These are phyloP conservation scores for Allium cepa DNA, from an alignment of 106 monocot species.

Conservation along the genomic window DNA sequence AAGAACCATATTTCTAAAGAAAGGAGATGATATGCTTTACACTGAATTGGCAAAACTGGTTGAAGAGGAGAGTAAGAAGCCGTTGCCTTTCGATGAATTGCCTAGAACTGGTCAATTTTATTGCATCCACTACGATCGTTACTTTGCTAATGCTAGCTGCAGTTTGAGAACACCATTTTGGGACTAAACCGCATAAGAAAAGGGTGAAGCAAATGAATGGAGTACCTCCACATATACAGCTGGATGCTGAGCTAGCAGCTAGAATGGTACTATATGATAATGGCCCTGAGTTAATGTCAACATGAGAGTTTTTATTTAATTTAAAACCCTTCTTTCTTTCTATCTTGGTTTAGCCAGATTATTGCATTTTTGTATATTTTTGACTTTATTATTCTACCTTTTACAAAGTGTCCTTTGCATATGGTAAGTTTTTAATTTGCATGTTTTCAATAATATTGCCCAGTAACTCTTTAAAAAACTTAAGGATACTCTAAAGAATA, in stretches of 20 bases:
- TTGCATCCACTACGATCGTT: constrained; percentile 71
- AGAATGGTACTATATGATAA: constrained; percentile 91
- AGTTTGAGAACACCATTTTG: too few relatives aligned
- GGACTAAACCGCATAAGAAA: too few relatives aligned
- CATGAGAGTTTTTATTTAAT: constrained; percentile 7
- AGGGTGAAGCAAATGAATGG: too few relatives aligned
- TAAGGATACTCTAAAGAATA: too few relatives aligned
- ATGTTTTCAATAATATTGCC: too few relatives aligned
- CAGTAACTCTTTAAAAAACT: too few relatives aligned
- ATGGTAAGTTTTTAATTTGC: too few relatives aligned
- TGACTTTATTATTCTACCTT: too few relatives aligned
- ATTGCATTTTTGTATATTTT: too few relatives aligned
- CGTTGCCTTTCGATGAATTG: constrained; percentile 60
- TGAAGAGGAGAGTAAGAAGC: constrained; percentile 26
- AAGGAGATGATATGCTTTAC: constrained; percentile 83
- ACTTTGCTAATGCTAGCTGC: too few relatives aligned
- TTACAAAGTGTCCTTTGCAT: too few relatives aligned
- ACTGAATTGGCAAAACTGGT: constrained; percentile 59
- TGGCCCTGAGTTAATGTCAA: constrained; percentile 75
- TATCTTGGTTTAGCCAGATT: too few relatives aligned
- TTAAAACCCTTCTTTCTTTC: not conserved
- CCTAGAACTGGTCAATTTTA: constrained; percentile 97
- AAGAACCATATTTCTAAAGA: constrained; percentile 72
- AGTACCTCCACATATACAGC: constrained; percentile 21
- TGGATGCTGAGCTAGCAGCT: constrained; percentile 81